phyloP scores from a whole-genome alignment of 805 yeast genomes.

The Torulaspora microellipsoides region DNA sequence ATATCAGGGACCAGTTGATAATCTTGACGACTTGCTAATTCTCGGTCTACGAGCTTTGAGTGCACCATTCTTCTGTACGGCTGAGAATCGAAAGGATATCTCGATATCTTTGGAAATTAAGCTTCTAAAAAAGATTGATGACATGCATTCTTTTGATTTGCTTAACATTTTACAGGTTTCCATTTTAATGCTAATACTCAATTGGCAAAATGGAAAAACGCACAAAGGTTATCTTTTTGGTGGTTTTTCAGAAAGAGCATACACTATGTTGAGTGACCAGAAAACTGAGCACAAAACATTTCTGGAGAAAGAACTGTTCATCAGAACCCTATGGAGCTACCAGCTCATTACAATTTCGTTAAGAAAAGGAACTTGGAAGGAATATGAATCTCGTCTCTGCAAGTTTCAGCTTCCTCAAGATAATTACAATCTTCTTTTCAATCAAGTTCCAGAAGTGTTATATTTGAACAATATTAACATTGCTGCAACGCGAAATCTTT shows the following conservation, averaged over 20 bases:
- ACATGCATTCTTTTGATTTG: background rate
- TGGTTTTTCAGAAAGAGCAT: slow-evolving; percentile 1
- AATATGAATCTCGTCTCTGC: slow-evolving; percentile 1
- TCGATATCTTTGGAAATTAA: background rate
- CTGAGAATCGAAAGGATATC: background rate
- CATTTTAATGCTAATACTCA: background rate
- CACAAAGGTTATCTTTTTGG: slow-evolving; percentile 4
- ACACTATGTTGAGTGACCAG: background rate
- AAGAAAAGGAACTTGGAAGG: slow-evolving; percentile 1
- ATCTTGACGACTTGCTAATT: background rate
- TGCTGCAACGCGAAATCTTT: background rate
- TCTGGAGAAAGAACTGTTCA: background rate
- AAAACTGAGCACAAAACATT: background rate
- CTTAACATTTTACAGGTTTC: background rate
- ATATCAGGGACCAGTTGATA: background rate
- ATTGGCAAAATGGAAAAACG: slow-evolving; percentile 4
- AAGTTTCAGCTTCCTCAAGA: slow-evolving; percentile 2
- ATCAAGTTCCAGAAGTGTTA: background rate
- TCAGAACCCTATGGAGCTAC: slow-evolving; percentile 5
- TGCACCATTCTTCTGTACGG: background rate
- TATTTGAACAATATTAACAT: background rate
- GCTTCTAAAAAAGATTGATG: background rate
- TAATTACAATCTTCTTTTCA: slow-evolving; percentile 1
- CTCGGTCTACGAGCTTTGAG: slow-evolving; percentile 1
- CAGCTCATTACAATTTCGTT: slow-evolving; percentile 1